phyloP scores from a whole-genome alignment of 2,329 filamentous ascomycete species.

The Cladosporium oxysporum region DNA sequence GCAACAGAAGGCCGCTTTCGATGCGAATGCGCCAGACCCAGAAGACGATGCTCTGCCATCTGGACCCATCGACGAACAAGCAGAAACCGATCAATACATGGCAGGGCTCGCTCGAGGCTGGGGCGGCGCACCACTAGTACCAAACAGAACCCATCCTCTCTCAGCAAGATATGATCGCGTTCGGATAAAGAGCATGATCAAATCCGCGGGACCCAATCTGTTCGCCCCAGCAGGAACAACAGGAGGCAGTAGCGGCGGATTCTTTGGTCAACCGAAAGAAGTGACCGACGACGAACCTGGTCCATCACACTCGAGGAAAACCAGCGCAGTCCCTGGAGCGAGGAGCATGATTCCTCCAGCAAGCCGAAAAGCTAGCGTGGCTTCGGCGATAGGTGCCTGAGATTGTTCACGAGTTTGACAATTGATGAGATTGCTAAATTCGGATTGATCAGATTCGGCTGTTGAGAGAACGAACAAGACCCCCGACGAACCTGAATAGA shows the following conservation, averaged over 20 bases:
- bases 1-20: conserved; percentile 92
- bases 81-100: conserved; percentile 91
- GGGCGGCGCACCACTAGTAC: conserved; percentile 74
- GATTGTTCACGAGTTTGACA: neutral
- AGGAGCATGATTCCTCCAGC: conserved; percentile 31
- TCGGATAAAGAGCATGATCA: conserved; percentile 65
- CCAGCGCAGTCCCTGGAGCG: conserved; percentile 28
- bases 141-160: conserved; percentile 58
- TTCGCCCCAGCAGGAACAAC: conserved; percentile 18
- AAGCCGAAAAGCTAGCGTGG: conserved; percentile 30
- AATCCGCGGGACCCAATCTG: conserved; percentile 45
- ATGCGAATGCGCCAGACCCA: conserved; percentile 79
- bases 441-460: neutral
- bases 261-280: conserved; percentile 18
- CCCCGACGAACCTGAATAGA: neutral
- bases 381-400: conserved; percentile 15
- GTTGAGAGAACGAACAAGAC: neutral
- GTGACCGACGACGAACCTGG: conserved; percentile 26
- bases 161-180: conserved; percentile 60
- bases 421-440: neutral
- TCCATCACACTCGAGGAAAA: conserved; percentile 26
- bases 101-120: conserved; percentile 67
- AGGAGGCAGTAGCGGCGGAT: neutral
- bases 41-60: conserved; percentile 75
- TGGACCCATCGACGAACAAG: conserved; percentile 86